A percentile compares a stretch with the other conserved stretches of the same genome.
phyloP scores from a whole-genome alignment of 495 filamentous ascomycete species.

The Penicillium lagena region DNA sequence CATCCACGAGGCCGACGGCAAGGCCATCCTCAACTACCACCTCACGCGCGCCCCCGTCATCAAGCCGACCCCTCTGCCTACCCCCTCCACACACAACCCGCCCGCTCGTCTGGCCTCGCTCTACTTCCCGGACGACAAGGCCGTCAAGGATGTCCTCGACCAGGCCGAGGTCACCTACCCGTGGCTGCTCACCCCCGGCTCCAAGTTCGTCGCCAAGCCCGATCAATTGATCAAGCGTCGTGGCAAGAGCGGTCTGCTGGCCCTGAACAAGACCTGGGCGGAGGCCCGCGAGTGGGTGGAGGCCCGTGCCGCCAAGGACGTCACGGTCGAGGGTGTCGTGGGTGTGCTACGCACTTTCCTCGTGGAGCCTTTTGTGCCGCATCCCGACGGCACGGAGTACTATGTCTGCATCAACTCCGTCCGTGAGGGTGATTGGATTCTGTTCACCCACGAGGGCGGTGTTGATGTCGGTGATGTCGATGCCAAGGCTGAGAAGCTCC shows the following conservation, averaged over 20 bases:
- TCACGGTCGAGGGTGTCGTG: slow-evolving; percentile 86
- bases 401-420: slow-evolving; percentile 97
- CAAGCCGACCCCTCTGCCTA: slow-evolving; percentile 91
- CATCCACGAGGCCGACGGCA: slow-evolving; percentile 98
- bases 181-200: slow-evolving; percentile 74
- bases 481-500: slow-evolving; percentile 95
- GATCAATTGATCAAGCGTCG: slow-evolving; percentile 99
- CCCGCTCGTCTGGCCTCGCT: slow-evolving; percentile 85
- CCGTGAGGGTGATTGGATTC: slow-evolving; percentile 96
- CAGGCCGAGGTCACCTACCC: slow-evolving; percentile 93
- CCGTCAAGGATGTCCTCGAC: slow-evolving; percentile 80
- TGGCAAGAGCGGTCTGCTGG: slow-evolving; percentile 95
- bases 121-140: slow-evolving; percentile 83
- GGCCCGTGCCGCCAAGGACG: slow-evolving; percentile 80
- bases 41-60: slow-evolving; percentile 96
- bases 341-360: slow-evolving; percentile 91
- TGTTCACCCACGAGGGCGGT: slow-evolving; percentile 99
- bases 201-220: slow-evolving; percentile 98
- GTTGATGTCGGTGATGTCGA: slow-evolving; percentile 99
- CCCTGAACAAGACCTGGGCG: slow-evolving; percentile 94
- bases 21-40: slow-evolving; percentile 99
- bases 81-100: slow-evolving; percentile 82
- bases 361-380: slow-evolving; percentile 96
- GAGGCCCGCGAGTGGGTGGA: slow-evolving; percentile 92
- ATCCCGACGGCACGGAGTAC: slow-evolving; percentile 88